phyloP scores from a whole-genome alignment of 345 rosid genomes.

The Eucalyptus globulus region DNA sequence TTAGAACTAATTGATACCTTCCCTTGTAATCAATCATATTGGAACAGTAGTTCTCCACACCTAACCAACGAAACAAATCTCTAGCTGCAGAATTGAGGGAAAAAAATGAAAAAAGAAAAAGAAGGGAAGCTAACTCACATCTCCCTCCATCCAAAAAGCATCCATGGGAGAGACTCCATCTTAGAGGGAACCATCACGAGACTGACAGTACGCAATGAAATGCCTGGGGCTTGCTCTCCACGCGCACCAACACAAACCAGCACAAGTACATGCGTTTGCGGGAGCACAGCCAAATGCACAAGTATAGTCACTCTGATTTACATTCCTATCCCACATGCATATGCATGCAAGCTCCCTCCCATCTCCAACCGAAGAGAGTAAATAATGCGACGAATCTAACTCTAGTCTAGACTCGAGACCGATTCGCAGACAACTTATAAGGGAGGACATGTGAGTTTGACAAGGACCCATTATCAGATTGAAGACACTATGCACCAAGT shows the following conservation, averaged over 20 bases:
- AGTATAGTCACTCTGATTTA: not conserved
- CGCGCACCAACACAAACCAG: not conserved
- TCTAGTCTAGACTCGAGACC: not conserved
- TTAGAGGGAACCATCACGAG: not conserved
- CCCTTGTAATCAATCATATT: not conserved
- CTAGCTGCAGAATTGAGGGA: not conserved
- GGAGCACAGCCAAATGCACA: not conserved
- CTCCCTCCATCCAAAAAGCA: not conserved
- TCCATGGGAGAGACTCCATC: not conserved
- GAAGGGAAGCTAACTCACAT: not conserved
- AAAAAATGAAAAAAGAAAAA: not conserved
- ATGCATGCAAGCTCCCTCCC: not conserved
- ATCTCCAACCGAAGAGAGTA: not conserved
- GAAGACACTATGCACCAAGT: not conserved
- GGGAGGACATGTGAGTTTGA: not conserved
- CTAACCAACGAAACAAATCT: not conserved
- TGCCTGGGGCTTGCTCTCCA: not conserved
- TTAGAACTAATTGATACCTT: not conserved
- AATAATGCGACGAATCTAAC: not conserved
- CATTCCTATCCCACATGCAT: not conserved
- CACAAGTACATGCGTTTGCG: not conserved
- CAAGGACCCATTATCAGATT: not conserved
- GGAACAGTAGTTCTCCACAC: not conserved
- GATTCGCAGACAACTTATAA: not conserved
- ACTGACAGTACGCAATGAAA: not conserved